Conservation (phyloP, 148 eudicot species). For the Vaccinium corymbosum region DNA sequence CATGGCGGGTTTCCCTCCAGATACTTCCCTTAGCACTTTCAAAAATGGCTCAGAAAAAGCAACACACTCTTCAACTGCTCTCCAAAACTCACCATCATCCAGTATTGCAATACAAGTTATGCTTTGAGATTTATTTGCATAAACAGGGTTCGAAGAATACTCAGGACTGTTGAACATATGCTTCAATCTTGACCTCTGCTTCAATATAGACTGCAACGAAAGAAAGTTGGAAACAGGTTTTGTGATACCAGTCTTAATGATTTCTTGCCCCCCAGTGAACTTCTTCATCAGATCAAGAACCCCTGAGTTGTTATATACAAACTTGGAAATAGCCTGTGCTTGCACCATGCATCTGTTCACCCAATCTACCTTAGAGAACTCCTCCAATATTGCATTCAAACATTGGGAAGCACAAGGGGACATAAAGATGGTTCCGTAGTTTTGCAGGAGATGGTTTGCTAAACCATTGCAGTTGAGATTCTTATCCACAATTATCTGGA, state of each 20-base stretch:
- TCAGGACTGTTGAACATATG: constrained; percentile 84
- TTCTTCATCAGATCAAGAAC: constrained; percentile 77
- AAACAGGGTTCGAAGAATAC: constrained; percentile 43
- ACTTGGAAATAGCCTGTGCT: constrained; percentile 78
- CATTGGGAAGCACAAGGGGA: constrained; percentile 94
- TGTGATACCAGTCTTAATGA: constrained; percentile 74
- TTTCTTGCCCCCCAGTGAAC: constrained; percentile 72
- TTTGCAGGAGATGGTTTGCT: constrained; percentile 71
- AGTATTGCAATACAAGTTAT: constrained; percentile 54
- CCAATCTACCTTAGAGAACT: constrained; percentile 90
- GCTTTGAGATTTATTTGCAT: constrained; percentile 67
- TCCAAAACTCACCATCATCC: constrained; percentile 89
- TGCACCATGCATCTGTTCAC: constrained; percentile 69
- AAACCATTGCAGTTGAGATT: constrained; percentile 61
- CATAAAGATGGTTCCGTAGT: constrained; percentile 65
- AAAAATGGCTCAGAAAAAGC: constrained; percentile 90
- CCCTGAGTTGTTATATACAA: constrained; percentile 57
- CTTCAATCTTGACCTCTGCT: constrained; percentile 75
- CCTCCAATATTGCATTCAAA: constrained; percentile 73
- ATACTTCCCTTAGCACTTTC: constrained; percentile 82
- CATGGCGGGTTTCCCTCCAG: constrained; percentile 75
- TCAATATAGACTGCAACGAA: constrained; percentile 68
- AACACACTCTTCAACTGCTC: constrained; percentile 76
- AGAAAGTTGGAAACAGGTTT: constrained; percentile 72
- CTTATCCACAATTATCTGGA: constrained; percentile 79